These are phyloP conservation scores for Penicillium angulare DNA, from an alignment of 495 filamentous ascomycete species.

Conservation along the genomic window DNA sequence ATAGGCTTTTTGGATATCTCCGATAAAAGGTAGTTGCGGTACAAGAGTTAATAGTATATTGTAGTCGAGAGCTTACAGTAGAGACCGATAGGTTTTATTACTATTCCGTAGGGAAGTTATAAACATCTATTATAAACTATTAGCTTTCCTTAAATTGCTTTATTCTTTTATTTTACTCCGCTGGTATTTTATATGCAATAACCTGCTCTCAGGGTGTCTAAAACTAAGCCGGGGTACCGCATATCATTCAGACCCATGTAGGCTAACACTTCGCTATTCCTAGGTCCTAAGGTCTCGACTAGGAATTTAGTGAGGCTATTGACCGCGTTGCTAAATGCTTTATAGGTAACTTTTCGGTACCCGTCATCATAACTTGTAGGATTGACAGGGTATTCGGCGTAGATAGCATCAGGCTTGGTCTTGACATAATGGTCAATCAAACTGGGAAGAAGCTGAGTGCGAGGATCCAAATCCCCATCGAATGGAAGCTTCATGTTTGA, in stretches of 20 bases:
- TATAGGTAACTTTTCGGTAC: conserved; percentile 33
- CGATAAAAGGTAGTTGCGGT: conserved; percentile 16
- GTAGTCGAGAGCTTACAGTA: conserved; percentile 26
- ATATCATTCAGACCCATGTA: conserved; percentile 21
- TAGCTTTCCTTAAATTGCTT: no score
- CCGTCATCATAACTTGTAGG: conserved; percentile 29
- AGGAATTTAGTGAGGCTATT: conserved; percentile 35
- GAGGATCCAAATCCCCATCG: conserved; percentile 5
- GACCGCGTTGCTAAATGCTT: conserved; percentile 30
- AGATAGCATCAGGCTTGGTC: conserved; percentile 31
- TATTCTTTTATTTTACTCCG: background rate
- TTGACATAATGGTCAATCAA: conserved; percentile 40
- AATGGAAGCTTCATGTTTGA: no score
- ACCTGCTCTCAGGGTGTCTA: conserved; percentile 30
- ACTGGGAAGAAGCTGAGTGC: conserved; percentile 28
- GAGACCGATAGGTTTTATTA: conserved; percentile 19
- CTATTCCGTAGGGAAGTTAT: conserved; percentile 36
- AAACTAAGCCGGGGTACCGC: background rate
- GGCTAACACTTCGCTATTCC: conserved; percentile 24
- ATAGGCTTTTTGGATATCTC: conserved; percentile 15
- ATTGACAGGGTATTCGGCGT: conserved; percentile 37
- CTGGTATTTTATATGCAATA: conserved; percentile 36
- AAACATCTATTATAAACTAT: conserved; percentile 21
- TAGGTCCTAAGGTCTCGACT: conserved; percentile 26
- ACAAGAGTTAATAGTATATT: conserved; percentile 20